Conservation (phyloP, 2,329 filamentous ascomycete species). For the Curvularia lunata region DNA sequence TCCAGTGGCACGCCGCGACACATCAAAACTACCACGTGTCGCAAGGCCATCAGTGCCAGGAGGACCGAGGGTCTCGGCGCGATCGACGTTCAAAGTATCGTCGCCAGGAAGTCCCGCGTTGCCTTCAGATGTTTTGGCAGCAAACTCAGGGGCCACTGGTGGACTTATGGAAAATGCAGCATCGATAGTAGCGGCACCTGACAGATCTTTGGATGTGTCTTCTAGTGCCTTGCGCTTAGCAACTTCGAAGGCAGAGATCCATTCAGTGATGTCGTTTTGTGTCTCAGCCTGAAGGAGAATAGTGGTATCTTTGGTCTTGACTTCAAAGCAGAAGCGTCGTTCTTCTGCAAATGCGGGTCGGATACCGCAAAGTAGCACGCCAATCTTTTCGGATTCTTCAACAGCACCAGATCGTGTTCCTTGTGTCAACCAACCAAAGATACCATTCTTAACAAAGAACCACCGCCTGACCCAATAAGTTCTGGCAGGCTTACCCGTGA, state of each 20-base stretch:
- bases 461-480: conserved; percentile 90
- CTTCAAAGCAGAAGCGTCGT: conserved; percentile 94
- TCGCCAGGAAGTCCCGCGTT: conserved; percentile 62
- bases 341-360: conserved; percentile 92
- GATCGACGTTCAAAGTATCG: conserved; percentile 63
- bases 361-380: conserved; percentile 90
- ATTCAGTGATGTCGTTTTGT: conserved; percentile 88
- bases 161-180: conserved; percentile 93
- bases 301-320: conserved; percentile 95
- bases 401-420: conserved; percentile 80
- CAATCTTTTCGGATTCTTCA: conserved; percentile 94
- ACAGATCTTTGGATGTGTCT: conserved; percentile 63
- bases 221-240: conserved; percentile 93
- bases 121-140: conserved; percentile 76
- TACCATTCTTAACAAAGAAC: conserved; percentile 95
- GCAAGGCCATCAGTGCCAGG: conserved; percentile 64
- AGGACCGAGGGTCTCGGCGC: conserved; percentile 68
- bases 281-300: conserved; percentile 92
- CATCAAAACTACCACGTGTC: conserved; percentile 75
- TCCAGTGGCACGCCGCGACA: conserved; percentile 61
- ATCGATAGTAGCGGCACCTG: conserved; percentile 58
- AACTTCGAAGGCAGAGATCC: conserved; percentile 91
- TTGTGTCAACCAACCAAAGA: conserved; percentile 93
- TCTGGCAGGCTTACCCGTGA: conserved; percentile 85
- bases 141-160: conserved; percentile 87